These are phyloP conservation scores for Spizellomyces punctatus DNA, from an alignment of 192 early-diverging fungal species.

Conservation along the genomic window DNA sequence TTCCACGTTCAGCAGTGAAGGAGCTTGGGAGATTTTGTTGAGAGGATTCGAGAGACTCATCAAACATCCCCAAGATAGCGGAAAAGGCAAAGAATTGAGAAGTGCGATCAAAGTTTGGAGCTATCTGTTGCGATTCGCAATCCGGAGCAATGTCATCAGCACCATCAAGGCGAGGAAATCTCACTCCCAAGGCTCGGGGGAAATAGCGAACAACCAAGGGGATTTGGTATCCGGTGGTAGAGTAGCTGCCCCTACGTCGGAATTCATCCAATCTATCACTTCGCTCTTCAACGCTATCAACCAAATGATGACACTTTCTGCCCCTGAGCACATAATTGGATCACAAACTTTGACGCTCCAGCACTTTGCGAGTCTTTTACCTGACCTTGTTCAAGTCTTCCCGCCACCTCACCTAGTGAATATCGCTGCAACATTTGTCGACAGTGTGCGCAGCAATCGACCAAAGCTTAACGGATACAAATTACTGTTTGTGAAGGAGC, in stretches of 20 bases:
- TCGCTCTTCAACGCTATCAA: conserved; percentile 48
- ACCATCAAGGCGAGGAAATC: neutral
- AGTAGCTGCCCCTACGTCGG: conserved; percentile 11
- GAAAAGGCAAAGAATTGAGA: conserved; percentile 49
- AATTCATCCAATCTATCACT: conserved; percentile 52
- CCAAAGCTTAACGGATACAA: conserved; percentile 38
- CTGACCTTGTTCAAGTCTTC: conserved; percentile 45
- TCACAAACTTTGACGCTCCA: conserved; percentile 60
- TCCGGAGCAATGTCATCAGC: conserved; percentile 42
- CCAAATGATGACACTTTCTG: conserved; percentile 51
- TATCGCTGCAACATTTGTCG: conserved; percentile 37
- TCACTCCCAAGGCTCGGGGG: neutral
- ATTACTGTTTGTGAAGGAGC: conserved; percentile 39
- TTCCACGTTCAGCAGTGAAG: conserved; percentile 43
- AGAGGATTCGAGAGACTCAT: conserved; percentile 47
- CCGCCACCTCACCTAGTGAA: conserved; percentile 30
- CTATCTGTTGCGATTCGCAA: conserved; percentile 59
- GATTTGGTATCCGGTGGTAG: neutral
- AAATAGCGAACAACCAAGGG: neutral
- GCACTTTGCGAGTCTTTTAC: conserved; percentile 43
- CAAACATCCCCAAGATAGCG: conserved; percentile 35
- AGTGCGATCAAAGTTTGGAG: conserved; percentile 66
- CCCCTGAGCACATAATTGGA: conserved; percentile 58
- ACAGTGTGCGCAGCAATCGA: conserved; percentile 34
- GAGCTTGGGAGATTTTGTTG: conserved; percentile 39